Evolutionary conservation across 2,329 filamentous ascomycete genomes (phyloP).

Genomic region (Chaetomiaceae sp.): DNA sequence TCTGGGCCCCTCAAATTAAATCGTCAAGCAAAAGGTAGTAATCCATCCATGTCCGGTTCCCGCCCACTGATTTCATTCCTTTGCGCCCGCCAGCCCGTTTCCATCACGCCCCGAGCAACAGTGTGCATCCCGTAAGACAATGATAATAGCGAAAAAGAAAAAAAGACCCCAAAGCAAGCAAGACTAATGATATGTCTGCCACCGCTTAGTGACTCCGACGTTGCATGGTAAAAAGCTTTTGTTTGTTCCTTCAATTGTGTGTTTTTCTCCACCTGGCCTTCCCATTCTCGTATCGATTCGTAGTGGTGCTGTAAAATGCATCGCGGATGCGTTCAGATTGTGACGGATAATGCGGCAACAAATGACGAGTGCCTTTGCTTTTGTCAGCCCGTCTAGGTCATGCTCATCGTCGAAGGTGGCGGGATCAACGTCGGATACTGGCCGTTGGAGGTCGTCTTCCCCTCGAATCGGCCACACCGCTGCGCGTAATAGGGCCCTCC

Average conservation of each 20-base stretch:
- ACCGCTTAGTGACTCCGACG: too few relatives aligned
- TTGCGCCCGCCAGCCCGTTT: neutral
- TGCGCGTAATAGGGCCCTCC: constrained; percentile 39
- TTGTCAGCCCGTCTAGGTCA: too few relatives aligned
- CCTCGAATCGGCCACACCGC: constrained; percentile 49
- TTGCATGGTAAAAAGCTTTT: neutral
- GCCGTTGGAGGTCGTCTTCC: constrained; percentile 47
- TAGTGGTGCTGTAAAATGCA: constrained; percentile 6
- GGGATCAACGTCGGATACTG: constrained; percentile 51
- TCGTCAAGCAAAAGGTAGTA: neutral
- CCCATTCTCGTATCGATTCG: neutral
- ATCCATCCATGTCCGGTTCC: neutral
- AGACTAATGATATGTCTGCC: too few relatives aligned
- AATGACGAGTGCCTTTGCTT: too few relatives aligned
- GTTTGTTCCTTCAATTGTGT: neutral
- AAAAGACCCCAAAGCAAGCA: too few relatives aligned
- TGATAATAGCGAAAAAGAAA: neutral
- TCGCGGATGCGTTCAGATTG: neutral
- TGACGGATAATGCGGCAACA: too few relatives aligned
- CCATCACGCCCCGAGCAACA: neutral
- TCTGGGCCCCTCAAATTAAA: neutral
- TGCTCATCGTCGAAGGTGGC: constrained; percentile 41
- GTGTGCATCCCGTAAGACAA: neutral
- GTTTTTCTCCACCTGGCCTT: neutral
- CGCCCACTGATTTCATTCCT: neutral